Evolutionary conservation across 495 filamentous ascomycete genomes (phyloP).

Genomic region (Annulohypoxylon nitens): DNA sequence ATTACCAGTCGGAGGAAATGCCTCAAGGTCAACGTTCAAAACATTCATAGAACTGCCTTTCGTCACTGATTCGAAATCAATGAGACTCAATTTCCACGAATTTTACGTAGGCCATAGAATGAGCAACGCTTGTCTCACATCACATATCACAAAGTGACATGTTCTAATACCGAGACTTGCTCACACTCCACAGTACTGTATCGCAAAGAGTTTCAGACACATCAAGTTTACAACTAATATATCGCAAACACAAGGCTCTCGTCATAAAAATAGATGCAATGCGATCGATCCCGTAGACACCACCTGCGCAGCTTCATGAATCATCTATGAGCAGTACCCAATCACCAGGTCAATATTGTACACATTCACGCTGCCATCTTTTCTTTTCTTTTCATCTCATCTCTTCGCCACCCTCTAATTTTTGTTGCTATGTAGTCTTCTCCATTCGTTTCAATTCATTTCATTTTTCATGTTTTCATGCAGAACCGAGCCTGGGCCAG

Average conservation of each 20-base stretch:
- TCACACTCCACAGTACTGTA: no score
- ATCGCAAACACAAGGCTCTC: no score
- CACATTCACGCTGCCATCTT: neutral
- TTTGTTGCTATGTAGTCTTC: neutral
- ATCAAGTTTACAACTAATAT: neutral
- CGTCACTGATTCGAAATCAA: no score
- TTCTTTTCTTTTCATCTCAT: neutral
- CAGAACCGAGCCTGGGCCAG: neutral
- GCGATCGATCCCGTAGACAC: neutral
- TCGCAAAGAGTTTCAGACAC: neutral
- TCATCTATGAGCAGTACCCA: slow-evolving; percentile 16
- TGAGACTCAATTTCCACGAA: no score
- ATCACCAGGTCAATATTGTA: neutral
- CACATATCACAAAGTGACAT: no score
- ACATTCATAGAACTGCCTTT: no score
- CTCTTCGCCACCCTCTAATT: slow-evolving; percentile 3
- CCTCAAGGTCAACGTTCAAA: no score
- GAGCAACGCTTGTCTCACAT: no score
- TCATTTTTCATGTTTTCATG: neutral
- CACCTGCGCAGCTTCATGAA: slow-evolving; percentile 9
- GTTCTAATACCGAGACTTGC: no score
- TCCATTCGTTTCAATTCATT: neutral
- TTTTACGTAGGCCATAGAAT: no score
- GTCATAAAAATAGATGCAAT: neutral
- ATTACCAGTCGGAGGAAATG: no score